Conservation (phyloP, 2,329 filamentous ascomycete species). For the Aurifilum marmelostoma region DNA sequence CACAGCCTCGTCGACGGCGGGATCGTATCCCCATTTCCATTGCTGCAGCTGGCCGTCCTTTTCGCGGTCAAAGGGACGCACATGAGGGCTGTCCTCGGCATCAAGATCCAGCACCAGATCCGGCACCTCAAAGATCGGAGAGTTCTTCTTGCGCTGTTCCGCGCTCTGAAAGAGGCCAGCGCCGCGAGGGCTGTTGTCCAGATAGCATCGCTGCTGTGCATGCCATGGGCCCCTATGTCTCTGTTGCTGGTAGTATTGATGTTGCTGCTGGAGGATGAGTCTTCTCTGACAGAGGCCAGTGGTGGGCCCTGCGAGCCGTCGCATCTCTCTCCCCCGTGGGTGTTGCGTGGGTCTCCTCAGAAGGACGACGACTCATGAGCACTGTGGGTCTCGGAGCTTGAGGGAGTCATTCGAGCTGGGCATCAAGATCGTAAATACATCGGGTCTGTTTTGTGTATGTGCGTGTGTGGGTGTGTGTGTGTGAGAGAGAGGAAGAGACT, state of each 20-base stretch:
- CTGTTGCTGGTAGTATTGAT: too few species aligned
- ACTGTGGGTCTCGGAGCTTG: conserved; percentile 12
- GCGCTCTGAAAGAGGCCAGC: not conserved
- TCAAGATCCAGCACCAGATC: conserved; percentile 56
- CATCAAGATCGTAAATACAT: not conserved
- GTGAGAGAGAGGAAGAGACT: not conserved
- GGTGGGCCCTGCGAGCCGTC: conserved; percentile 10
- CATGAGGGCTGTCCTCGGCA: conserved; percentile 47
- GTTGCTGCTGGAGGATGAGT: conserved; percentile 1
- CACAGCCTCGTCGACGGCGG: conserved; percentile 32
- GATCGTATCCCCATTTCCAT: conserved; percentile 36
- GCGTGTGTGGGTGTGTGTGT: too few species aligned
- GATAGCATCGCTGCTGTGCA: conserved; percentile 12
- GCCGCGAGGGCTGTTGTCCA: conserved; percentile 9
- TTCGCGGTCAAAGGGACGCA: conserved; percentile 45
- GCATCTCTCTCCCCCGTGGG: conserved; percentile 12
- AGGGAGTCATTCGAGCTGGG: not conserved
- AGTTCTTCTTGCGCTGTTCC: not conserved
- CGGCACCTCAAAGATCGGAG: conserved; percentile 43
- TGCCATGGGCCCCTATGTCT: not conserved
- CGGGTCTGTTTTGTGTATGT: not conserved
- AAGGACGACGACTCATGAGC: conserved; percentile 16
- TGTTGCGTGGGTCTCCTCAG: conserved; percentile 4
- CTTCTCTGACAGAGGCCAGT: conserved; percentile 13
- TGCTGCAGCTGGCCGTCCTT: conserved; percentile 40